phyloP scores from a whole-genome alignment of 139 green algal genomes.

The Edaphochlamys debaryana region DNA sequence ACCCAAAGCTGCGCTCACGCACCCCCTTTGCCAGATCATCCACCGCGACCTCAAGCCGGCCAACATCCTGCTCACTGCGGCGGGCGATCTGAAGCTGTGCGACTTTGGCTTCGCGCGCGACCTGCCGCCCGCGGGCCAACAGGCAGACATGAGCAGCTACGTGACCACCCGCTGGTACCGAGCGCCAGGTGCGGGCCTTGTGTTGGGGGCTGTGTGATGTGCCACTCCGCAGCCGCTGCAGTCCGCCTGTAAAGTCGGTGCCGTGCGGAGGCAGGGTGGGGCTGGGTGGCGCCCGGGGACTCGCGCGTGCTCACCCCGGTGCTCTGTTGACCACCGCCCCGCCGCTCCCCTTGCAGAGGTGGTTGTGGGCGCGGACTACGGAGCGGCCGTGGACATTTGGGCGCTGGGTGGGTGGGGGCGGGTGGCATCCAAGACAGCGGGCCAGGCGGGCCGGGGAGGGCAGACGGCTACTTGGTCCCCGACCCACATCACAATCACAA shows the following conservation, averaged over 20 bases:
- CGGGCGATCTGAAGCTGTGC: slow-evolving; percentile 35
- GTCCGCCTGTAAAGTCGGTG: no score
- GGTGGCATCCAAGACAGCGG: neutral
- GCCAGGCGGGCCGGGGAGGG: no score
- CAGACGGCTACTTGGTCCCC: no score
- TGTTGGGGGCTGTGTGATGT: no score
- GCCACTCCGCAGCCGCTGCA: neutral
- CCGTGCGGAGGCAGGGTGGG: neutral
- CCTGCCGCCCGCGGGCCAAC: slow-evolving; percentile 30
- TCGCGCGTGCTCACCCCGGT: no score
- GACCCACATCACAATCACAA: no score
- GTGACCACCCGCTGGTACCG: slow-evolving; percentile 42
- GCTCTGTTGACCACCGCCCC: no score
- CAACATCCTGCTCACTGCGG: slow-evolving; percentile 35
- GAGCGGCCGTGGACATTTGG: slow-evolving; percentile 36
- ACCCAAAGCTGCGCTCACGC: no score
- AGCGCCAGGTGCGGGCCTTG: slow-evolving; percentile 18
- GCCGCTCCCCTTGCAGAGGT: slow-evolving; percentile 21
- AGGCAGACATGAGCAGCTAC: slow-evolving; percentile 33
- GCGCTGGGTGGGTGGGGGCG: slow-evolving; percentile 13
- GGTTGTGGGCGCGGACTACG: slow-evolving; percentile 34
- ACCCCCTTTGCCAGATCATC: slow-evolving; percentile 23
- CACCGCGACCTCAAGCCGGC: slow-evolving; percentile 40
- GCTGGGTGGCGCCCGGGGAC: neutral
- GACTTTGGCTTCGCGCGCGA: slow-evolving; percentile 40